A percentile compares a stretch with the other conserved stretches of the same genome.
These are phyloP conservation scores for Metarhizium brunneum DNA, from an alignment of 2,329 filamentous ascomycete species.

Conservation along the genomic window DNA sequence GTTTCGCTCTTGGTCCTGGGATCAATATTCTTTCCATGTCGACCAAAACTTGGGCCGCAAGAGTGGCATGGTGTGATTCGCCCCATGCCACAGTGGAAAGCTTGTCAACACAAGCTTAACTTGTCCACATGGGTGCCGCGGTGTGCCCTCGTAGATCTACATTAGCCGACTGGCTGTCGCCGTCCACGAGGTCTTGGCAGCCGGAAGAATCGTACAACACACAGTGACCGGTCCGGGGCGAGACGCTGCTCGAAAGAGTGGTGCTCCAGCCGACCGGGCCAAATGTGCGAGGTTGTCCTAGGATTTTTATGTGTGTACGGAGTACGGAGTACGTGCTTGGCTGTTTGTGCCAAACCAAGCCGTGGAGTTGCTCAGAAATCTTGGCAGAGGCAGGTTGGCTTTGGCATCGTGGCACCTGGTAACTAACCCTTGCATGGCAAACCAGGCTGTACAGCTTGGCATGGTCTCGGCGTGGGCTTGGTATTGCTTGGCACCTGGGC, in stretches of 20 bases:
- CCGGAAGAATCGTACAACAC: not conserved
- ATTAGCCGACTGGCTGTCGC: not conserved
- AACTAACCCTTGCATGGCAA: not conserved
- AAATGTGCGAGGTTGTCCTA: too few relatives aligned
- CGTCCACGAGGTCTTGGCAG: not conserved
- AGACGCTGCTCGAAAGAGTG: not conserved
- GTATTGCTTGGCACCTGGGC: not conserved
- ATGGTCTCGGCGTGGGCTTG: constrained; percentile 7
- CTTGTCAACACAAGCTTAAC: not conserved
- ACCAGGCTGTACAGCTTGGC: constrained; percentile 1
- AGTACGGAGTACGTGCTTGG: too few relatives aligned
- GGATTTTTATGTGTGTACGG: too few relatives aligned
- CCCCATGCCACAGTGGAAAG: not conserved
- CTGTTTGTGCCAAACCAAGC: too few relatives aligned
- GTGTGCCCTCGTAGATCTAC: not conserved
- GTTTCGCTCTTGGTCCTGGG: not conserved
- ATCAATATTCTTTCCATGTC: not conserved
- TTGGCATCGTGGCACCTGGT: not conserved
- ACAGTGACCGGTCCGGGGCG: not conserved
- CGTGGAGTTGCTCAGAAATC: not conserved
- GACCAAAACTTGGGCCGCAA: not conserved
- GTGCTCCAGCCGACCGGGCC: too few relatives aligned
- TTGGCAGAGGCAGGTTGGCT: not conserved
- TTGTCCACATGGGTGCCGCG: not conserved
- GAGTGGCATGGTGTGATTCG: not conserved